Base-by-base conservation (phyloP, 495 filamentous ascomycete genomes). In the Lasiosphaeris hirsuta region DNA sequence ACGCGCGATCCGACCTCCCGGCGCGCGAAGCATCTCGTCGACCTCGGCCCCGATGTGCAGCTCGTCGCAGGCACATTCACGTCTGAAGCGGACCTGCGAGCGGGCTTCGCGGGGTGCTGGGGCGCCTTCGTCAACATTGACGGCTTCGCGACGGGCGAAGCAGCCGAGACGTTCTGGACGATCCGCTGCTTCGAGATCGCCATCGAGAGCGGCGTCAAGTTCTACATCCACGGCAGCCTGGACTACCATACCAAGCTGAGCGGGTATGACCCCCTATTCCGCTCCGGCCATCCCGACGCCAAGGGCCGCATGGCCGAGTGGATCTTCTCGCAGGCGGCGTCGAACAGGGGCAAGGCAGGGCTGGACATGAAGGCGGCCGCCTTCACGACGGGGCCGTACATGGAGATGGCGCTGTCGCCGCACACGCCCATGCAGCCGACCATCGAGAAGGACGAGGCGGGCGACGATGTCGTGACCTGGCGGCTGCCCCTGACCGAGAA, bases 131-230 rank as follows among this genome's bases (percentile, higher is more conserved):
- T 83, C 41, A 85, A 85, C 56, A 73, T 78, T 19, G 78, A 84
- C 58, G 76, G 80, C 38, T 82, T 81, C 58, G 77, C 74, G 40
- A 67, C 70, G 7, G 81, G 82, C 11, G 78, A 82, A 62, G 79
- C 81, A 56, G 63, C 66, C 7, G 82, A 85, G 60, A 71, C 78
- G 1, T 85, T 70, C 62, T 84, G 76, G 74, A 80, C 75, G 10
- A 79, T 80, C 14, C 73, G 82, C 13, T 68, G 71, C 33, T 85
- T 79, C 59, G 82, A 85, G 48, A 66, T 85, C 3, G 80, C 82
- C 0, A 58, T 76, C 39, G 70, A 77, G 38, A 60, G 68, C 33
- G 79, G 80, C 7, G 71, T 84, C 14, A 69, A 76, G 63, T 75
- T 79, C 63, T 85, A 77, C 65, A 66, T 85, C 2, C 81, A 75